Base-by-base conservation (phyloP, 352 stramenopile species). In the Blastocystis sp. region DNA sequence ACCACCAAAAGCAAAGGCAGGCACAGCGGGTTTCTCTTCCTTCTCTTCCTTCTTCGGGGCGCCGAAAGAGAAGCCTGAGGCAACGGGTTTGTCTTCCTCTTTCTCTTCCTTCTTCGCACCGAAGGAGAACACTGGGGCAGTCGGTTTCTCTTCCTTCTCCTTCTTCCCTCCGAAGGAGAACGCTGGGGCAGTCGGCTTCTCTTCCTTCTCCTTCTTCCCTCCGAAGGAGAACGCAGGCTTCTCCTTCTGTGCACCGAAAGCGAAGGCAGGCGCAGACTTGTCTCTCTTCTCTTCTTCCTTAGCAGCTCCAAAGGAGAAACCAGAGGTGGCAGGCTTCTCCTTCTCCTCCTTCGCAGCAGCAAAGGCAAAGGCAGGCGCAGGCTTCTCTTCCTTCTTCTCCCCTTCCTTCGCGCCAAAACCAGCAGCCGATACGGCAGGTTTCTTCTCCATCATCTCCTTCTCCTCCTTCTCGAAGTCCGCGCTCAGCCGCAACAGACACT, bases 141-240 rank as follows among this genome's bases (percentile, higher is more conserved):
- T 14, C 14, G 48, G 48, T 3, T 76, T 76, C n/a, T 60, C 45
- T 34, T 62, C 66, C 19, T 59, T 59, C 17, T 59, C 54, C 42
- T 68, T 57, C 48, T 57, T 14, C 0, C 0, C 48, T 57, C 63
- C 63, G 0, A 14, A 1, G 19, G 34, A 28, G 34, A 79, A 64
- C 7, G 38, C 28, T 11, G 59, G 43, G 4, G 6, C 38, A 66
- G 52, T 10, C 52, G 68, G 3, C 6, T 74, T 28, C 34, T 24
- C 45, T 0, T 38, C 2, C 45, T 77, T 77, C 21, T 61, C 66
- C 17, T 74, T 28, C 0, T 74, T 57, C 45, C 11, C 45, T 64
- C 69, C 69, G 7, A 79, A 79, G 40, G 45, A n/a, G n/a, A n/a
- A n/a, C n/a, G n/a, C n/a, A n/a, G n/a, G n/a, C 45, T 77, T 77